Evolutionary conservation across 2,329 filamentous ascomycete genomes (phyloP), one percentile per base, ranked within the genome.

Genomic region (Achaetomium macrosporum): DNA sequence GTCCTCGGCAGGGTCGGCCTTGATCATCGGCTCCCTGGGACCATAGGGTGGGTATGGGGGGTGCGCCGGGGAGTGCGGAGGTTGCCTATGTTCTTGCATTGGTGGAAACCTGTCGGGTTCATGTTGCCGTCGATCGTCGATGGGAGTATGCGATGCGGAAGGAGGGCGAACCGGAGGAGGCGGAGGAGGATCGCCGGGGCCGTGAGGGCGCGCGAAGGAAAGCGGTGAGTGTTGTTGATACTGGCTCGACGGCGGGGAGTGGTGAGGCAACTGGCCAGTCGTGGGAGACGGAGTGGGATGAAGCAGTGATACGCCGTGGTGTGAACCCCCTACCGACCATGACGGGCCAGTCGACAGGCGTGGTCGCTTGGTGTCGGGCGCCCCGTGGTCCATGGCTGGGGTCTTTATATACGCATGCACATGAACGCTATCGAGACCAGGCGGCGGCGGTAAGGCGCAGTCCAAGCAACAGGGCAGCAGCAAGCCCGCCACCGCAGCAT

Each of bases 321-420:
- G 72, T 61, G 69, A 69, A 67, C 71, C 69, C 66, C 73, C 72
- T 57, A 68, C 73, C 66, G 76, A 71, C 74, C 75, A 68, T 58
- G 64, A 76, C 66, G 73, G 67, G 68, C 65, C 67, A 63, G 69
- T 69, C 61, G 68, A 69, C 61, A 82, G 72, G 71, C 80, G 79
- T 67, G 76, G 76, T 66, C 80, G 78, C 73, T 83, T 83, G 65
- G 68, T 71, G 64, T 82, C 78, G 65, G 78, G 78, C 70, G 69
- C 75, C 69, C 73, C 76, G 72, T 72, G 71, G 71, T 83, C 80
- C 81, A 83, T 83, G 74, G 57, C 70, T 78, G 68, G 68, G 68
- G 64, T 64, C 65, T 69, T n/a, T 73, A 75, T 72, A 73, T 65
- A 68, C 67, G 66, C 68, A 57, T 60, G 62, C 58, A 62, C 62